Evolutionary conservation across 2,329 filamentous ascomycete genomes (phyloP), one percentile per base, ranked within the genome.

Genomic region (Cladosporium velox): DNA sequence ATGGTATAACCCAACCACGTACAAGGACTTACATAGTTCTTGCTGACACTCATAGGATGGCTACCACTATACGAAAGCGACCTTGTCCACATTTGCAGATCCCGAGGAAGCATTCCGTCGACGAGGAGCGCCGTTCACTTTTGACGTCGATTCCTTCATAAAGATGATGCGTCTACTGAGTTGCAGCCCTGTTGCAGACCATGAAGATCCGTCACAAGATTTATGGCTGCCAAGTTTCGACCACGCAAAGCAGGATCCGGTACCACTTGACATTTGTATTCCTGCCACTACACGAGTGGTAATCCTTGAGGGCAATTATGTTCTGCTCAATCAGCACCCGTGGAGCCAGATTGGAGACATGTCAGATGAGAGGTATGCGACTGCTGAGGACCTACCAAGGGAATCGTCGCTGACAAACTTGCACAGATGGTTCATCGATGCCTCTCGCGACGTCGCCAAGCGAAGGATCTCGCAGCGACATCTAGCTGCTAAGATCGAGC

Each of bases 41-140:
- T 12, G 7, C 41, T 30, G 59, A 34, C 62, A 34, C 8, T 67
- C 10, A 24, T 59, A 79, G 92, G 95, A 99, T 78, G 95, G 95
- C 71, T 99, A 93, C 81, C 95, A 98, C 79, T 84, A 95, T 57
- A 92, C 93, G 7, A 90, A 93, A 32, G 88, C 89, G 15, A 88
- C 93, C 71, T 88, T 99, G 4, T 89, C 89, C 44, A 87, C 90
- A 41, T 90, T 98, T 86, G 88, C 92, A 1, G 88, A 97, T 75
- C 90, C 94, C 0, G 80, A 75, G 0, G 85, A 84, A 4, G 94
- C 94, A 0, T 90, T 92, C 73, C 90, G 89, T 49, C 89, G 93
- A 3, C 88, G 95, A 70, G 95, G 95, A 24, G 94, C 95, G 35
- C 91, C 90, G 18, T 98, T 96, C 80, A 99, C 95, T n/a, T 98